Evolutionary conservation across 164 flowering plant genomes (phyloP), one percentile per base, ranked within the genome.

Genomic region (Umbilicus rupestris): DNA sequence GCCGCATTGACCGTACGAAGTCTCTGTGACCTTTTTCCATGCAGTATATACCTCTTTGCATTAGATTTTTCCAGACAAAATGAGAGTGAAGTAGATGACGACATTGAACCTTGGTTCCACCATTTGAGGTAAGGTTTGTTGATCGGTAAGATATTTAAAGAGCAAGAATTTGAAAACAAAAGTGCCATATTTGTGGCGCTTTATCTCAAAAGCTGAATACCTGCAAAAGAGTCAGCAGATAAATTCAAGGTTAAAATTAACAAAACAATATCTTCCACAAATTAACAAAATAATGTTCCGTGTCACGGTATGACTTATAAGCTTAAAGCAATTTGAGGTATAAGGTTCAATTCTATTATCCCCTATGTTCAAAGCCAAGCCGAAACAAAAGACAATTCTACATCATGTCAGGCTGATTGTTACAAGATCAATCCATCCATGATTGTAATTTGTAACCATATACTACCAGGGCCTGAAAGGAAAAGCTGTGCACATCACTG

Each of bases 131-230:
- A 69, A 47, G 69, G 65, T 62, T 69, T 78, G 62, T 47, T 39
- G 49, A 66, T 67, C 39, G 76, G 70, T 17, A 83, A 72, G 12
- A 80, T 42, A n/a, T 81, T 81, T 45, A 80, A 65, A 42, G 79
- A 75, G 69, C 78, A 81, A 57, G 85, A 76, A 35, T 80, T 73
- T 22, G 87, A 83, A 39, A 87, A 76, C 69, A 83, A 45, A 77
- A 84, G 85, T 26, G 94, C 81, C 94, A 90, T 90, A 11, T 55
- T 55, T 28, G 60, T 15, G 3, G 60, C 5, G 19, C 60, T n/a
- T 28, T 19, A n/a, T 20, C 11, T 20, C 26, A 49, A 55, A 7
- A 55, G 28, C 33, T 26, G 33, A 29, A 55, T 26, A 26, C 1
- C 60, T 55, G 33, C 60, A 47, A 9, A 47, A 55, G 60, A 55